Base-by-base conservation (phyloP, 2,329 filamentous ascomycete species). In the Xylariaceae sp. region DNA sequence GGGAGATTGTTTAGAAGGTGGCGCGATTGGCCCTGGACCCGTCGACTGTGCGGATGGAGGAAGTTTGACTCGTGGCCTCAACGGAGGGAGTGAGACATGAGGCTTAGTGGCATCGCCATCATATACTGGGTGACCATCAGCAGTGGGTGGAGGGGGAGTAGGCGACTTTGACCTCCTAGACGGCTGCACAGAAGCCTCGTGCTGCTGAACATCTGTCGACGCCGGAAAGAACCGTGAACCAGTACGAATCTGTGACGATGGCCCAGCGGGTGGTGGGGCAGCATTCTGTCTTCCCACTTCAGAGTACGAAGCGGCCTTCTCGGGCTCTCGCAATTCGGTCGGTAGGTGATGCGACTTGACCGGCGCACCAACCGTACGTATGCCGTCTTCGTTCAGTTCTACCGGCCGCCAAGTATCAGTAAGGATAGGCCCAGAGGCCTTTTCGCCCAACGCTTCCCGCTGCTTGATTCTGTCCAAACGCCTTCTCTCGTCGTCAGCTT, bases 31-130 rank as follows among this genome's bases (percentile, higher is more conserved):
- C 39, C 74, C 72, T 45, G 74, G 68, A 53, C 69, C 66, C 27
- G 74, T 66, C 47, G 72, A 68, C 19, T 74, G 67, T 27, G 75
- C 66, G 5, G 88, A 88, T 6, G 88, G 89, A 2, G 89, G 91
- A 3, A 97, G 79, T 67, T 86, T 90, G 9, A 97, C 91, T 30
- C 90, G 80, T 34, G 89, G 89, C 52, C 86, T 79, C 6, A 84
- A 83, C 39, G 76, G 81, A 0, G 88, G 88, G 6, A 91, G 73
- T 37, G 81, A 84, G 6, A 91, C 87, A 54, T 85, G 80, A 3
- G 88, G 88, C 55, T 80, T 83, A 35, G 73, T 72, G 1, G 73
- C 75, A 63, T 89, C 81, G 32, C 87, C 85, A 61, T 85, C 83
- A 61, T 88, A 89, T 1, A 80, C 88, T 4, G 88, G 88, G 64